Evolutionary conservation across 1,139 yeast species (phyloP).

Genomic region (Hyphopichia khmerensis): DNA sequence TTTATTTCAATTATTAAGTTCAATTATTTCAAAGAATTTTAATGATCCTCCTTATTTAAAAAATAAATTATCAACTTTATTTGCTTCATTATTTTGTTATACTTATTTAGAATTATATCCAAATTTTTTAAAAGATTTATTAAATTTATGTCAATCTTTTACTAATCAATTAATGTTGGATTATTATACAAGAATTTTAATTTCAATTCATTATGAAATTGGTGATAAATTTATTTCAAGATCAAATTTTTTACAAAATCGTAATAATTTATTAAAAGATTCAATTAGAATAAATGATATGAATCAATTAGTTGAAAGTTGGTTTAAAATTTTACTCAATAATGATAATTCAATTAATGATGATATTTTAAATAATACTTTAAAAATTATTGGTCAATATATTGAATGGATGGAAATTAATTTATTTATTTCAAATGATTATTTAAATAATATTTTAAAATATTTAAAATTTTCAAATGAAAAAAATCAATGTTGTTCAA

Average conservation of each 20-base stretch:
- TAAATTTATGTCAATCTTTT: constrained; percentile 26
- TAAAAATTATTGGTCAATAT: constrained; percentile 77
- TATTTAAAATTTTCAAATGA: constrained; percentile 49
- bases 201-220: constrained; percentile 83
- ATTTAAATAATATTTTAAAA: constrained; percentile 60
- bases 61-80: constrained; percentile 76
- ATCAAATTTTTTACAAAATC: constrained; percentile 57
- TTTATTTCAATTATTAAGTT: constrained; percentile 38
- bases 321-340: constrained; percentile 57
- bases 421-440: constrained; percentile 67
- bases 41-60: constrained; percentile 63
- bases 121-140: constrained; percentile 65
- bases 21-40: constrained; percentile 25
- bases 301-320: constrained; percentile 59
- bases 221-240: constrained; percentile 87
- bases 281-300: constrained; percentile 76
- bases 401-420: constrained; percentile 94
- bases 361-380: constrained; percentile 58
- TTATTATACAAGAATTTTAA: constrained; percentile 69
- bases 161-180: constrained; percentile 43
- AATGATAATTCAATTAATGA: constrained; percentile 20
- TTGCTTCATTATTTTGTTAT: constrained; percentile 68
- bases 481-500: constrained; percentile 64
- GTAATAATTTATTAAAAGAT: constrained; percentile 77
- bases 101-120: constrained; percentile 67